Conservation (phyloP, 305 asterid genomes). For the Lippia alba region DNA sequence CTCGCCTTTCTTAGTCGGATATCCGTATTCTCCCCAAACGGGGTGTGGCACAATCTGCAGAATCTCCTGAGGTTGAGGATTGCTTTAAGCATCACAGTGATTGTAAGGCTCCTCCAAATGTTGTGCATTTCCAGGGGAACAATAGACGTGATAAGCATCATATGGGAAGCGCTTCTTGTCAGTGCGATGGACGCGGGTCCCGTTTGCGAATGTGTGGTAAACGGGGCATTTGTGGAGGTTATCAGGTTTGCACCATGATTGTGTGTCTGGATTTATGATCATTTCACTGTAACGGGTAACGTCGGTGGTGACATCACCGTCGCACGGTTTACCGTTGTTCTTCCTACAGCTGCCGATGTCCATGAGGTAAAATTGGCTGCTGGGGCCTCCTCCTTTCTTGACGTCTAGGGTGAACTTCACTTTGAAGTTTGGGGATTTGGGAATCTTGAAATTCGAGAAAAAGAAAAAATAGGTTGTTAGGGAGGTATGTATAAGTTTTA, state of each 20-base stretch:
- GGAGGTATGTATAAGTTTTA: no score
- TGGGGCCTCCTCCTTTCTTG: conserved; percentile 52
- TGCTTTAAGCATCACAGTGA: conserved; percentile 55
- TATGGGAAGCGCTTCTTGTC: conserved; percentile 45
- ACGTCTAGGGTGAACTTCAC: conserved; percentile 57
- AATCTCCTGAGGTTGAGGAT: conserved; percentile 68
- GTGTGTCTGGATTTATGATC: conserved; percentile 52
- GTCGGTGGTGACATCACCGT: conserved; percentile 56
- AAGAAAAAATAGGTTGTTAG: neutral
- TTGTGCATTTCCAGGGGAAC: conserved; percentile 54
- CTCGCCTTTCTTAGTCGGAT: conserved; percentile 52
- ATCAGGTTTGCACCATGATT: conserved; percentile 44
- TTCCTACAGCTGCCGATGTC: conserved; percentile 64
- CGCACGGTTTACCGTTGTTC: conserved; percentile 57
- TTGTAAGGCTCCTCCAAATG: conserved; percentile 43
- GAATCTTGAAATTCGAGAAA: conserved; percentile 30
- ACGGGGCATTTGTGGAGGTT: conserved; percentile 48
- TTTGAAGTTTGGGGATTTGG: conserved; percentile 60
- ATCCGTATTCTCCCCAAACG: conserved; percentile 60
- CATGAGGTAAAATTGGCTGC: conserved; percentile 54
- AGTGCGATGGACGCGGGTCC: conserved; percentile 49
- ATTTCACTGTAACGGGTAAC: conserved; percentile 59
- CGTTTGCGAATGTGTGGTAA: conserved; percentile 55
- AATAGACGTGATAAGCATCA: conserved; percentile 57
- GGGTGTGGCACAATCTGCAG: conserved; percentile 59